Base-by-base conservation (phyloP, 352 stramenopile species). In the Phytophthora constricta region DNA sequence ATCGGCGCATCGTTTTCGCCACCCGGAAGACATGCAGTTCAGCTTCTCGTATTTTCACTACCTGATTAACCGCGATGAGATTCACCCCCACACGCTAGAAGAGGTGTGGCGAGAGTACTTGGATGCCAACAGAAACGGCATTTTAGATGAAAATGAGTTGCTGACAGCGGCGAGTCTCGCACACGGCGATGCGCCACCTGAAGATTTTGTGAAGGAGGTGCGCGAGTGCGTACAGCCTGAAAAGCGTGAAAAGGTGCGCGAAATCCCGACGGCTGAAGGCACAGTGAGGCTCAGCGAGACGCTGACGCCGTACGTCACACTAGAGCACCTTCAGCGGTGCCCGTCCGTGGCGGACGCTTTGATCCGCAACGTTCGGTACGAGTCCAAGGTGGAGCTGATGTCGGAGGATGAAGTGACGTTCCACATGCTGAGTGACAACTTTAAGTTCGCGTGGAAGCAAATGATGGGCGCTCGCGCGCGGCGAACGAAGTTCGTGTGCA, bases 1-100 rank as follows among this genome's bases (percentile, higher is more conserved):
- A 16, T 95, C 87, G 17, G 53, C 73, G 5, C 91, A 98, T 50
- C 87, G 93, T 5, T 98, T 98, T 65, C 91, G 95, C 23, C 86
- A 93, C 47, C 78, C 84, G 7, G 67, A 97, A 41, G 96, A 98
- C 74, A 97, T 98, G 90, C 95, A 98, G 66, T 98, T 98, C 61
- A 93, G 91, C 58, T 98, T 98, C 62, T 86, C 88, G 31, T 98
- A 98, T 72, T 98, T 98, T 66, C 94, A 98, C 67, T 98, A 97
- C 68, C 48, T 98, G 23, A 85, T 97, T 17, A 95, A 98, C 52
- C 81, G 87, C 10, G 80, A 91, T 42, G 95, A 96, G 65, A 62
- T 92, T n/a, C 62, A 90, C 11, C 79, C 77, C 9, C 82, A 88
- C 28, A 92, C 81, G 4, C 62, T 97, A 14, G 70, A 87, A 45